Evolutionary conservation across 129 eudicot genomes (phyloP), one percentile per base, ranked within the genome.

Genomic region (Chrysanthemum makinoi): DNA sequence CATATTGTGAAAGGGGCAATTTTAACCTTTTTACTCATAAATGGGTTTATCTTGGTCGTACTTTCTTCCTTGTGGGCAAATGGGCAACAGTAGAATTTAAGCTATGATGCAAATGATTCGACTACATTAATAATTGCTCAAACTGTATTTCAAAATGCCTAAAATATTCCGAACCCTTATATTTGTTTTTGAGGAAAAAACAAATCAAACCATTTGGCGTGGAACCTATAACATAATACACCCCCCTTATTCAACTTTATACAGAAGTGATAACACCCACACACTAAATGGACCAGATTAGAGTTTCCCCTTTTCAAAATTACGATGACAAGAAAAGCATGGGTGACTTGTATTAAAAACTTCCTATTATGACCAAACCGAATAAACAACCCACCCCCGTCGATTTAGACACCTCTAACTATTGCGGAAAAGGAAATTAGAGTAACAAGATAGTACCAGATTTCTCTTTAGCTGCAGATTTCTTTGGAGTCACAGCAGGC

Each of bases 391-490:
- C 51, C 63, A 44, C 30, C 65, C 33, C 24, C 22, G 15, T 63
- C 55, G 19, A 76, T 17, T 35, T 61, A 4, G 68, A 30, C 78
- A 69, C 13, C 69, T 67, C 63, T 8, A 17, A 44, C 16, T 39
- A 48, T 12, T 63, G 49, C 55, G 61, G 66, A 3, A 33, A 46
- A 44, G 9, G 17, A 55, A 68, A 68, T 48, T 3, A 71, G 47
- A 51, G 44, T 58, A 47, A 75, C 5, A 28, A 30, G 43, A 10
- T 85, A 73, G 61, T 66, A 88, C 96, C 97, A 65, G 80, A 50
- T 75, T 85, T 90, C 75, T 90, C 96, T 77, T 82, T 95, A 2
- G 89, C 44, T 65, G 89, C 60, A 17, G 96, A 56, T 80, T 85
- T 90, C 84, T 80, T 90, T 35, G 86, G 83, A 54, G 94, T 69